phyloP scores from a whole-genome alignment of 164 flowering plant genomes.

The Chimonanthus salicifolius region DNA sequence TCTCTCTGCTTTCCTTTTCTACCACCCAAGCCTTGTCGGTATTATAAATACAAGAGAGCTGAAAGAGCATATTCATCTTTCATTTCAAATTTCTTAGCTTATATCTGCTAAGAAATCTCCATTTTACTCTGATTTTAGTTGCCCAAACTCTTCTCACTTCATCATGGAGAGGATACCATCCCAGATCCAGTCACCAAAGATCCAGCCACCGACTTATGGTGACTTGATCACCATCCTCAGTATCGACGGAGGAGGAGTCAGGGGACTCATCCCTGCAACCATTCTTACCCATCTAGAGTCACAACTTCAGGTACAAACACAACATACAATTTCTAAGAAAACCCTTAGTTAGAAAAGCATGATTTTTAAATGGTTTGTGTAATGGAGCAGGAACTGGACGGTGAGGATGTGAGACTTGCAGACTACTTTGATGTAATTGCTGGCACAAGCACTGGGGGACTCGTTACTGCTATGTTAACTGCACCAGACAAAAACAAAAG shows the following conservation, averaged over 20 bases:
- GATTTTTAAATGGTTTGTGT: not conserved
- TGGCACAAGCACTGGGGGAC: slow-evolving; percentile 43
- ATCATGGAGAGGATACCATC: not conserved
- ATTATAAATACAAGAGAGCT: too few species aligned
- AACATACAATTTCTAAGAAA: not conserved
- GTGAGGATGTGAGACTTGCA: slow-evolving; percentile 27
- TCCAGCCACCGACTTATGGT: slow-evolving; percentile 10
- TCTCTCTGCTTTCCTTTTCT: too few species aligned
- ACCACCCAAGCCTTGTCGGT: too few species aligned
- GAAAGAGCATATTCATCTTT: too few species aligned
- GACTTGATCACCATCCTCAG: slow-evolving; percentile 7
- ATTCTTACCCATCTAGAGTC: slow-evolving; percentile 8
- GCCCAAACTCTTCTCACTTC: too few species aligned
- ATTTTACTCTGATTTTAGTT: too few species aligned
- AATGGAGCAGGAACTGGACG: slow-evolving; percentile 21
- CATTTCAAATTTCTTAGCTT: too few species aligned
- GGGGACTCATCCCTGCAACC: slow-evolving; percentile 11
- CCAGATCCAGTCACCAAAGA: not conserved
- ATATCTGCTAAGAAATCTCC: not conserved
- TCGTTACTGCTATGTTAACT: slow-evolving; percentile 36
- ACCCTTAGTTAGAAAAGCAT: too few species aligned
- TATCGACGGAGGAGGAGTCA: slow-evolving; percentile 12
- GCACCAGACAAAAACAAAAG: slow-evolving; percentile 25
- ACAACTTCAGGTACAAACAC: slow-evolving; percentile 7
- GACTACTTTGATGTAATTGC: slow-evolving; percentile 40